Conservation (phyloP, 164 flowering plant genomes). For the Kingdonia uniflora region DNA sequence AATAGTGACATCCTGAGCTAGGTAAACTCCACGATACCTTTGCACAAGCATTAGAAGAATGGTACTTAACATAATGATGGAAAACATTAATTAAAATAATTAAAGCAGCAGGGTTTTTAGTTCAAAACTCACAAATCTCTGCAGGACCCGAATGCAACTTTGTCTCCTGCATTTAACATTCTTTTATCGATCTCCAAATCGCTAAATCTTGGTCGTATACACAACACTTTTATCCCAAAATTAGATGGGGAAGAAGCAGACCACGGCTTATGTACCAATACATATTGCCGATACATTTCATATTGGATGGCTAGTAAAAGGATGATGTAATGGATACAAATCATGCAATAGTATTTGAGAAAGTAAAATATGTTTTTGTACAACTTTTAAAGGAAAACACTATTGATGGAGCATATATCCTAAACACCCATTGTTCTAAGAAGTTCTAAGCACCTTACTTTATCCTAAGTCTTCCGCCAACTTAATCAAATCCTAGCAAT, state of each 20-base stretch:
- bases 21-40: slow-evolving; percentile 74
- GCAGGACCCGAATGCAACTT: slow-evolving; percentile 86
- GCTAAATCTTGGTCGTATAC: slow-evolving; percentile 21
- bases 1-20: slow-evolving; percentile 79
- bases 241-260: slow-evolving; percentile 59
- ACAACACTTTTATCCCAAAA: slow-evolving; percentile 34
- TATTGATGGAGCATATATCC: no score
- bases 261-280: slow-evolving; percentile 56
- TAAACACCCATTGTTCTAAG: no score
- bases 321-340: no score
- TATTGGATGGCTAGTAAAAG: no score
- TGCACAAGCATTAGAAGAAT: not conserved
- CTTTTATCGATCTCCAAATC: slow-evolving; percentile 76
- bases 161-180: slow-evolving; percentile 62
- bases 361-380: no score
- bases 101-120: not conserved
- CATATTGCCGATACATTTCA: not conserved
- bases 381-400: no score
- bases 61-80: slow-evolving; percentile 6
- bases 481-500: no score
- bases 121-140: slow-evolving; percentile 69
- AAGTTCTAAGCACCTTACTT: no score
- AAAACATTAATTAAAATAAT: slow-evolving; percentile 5
- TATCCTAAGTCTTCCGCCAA: no score
- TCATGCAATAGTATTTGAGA: no score